Base-by-base conservation (phyloP, 2,329 filamentous ascomycete species). In the Lecanoromycetidae sp. region DNA sequence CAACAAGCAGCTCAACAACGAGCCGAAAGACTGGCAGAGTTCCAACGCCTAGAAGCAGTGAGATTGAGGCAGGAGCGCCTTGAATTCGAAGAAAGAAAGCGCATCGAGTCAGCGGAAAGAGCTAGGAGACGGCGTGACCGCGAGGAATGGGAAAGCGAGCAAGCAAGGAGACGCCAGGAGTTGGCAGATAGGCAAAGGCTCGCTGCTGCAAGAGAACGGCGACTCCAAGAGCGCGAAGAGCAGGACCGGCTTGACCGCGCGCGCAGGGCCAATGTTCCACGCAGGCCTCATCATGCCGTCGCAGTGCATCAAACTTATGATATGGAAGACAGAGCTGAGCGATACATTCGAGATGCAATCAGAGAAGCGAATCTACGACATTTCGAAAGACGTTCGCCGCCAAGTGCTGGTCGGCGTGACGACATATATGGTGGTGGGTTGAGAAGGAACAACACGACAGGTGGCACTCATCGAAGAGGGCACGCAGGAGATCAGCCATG, bases 1-100 rank as follows among this genome's bases (percentile, higher is more conserved):
- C 44, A 33, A 7, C 44, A 33, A 7, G 44, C 26, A 39, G 44
- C 44, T 39, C 44, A 7, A 17, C 26, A 39, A 9, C 44, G 44
- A 33, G 44, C 44, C 17, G 10, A 7, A 5, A 15, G 10, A 5
- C 42, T 44, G 8, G 42, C 26, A 45, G 13, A 7, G 9, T 2
- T 25, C 7, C 26, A 45, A 20, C 34, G 27, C n/a, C 35, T 22
- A 38, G 9, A 39, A 27, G 8, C 10, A 37, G 19, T 5, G 34
- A 13, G 23, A 32, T 10, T 32, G 15, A 33, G 20, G 29, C 40
- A 43, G n/a, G 22, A 29, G 12, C 42, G 27, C 33, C 25, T 23
- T 9, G 35, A 33, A 9, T 1, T 9, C 9, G 13, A 15, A 22
- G 17, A 44, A 23, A 45, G 34, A 25, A 29, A 26, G 25, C 20